phyloP scores from a whole-genome alignment of 768 basidiomycete species.

The Fistulinella prunicolor region DNA sequence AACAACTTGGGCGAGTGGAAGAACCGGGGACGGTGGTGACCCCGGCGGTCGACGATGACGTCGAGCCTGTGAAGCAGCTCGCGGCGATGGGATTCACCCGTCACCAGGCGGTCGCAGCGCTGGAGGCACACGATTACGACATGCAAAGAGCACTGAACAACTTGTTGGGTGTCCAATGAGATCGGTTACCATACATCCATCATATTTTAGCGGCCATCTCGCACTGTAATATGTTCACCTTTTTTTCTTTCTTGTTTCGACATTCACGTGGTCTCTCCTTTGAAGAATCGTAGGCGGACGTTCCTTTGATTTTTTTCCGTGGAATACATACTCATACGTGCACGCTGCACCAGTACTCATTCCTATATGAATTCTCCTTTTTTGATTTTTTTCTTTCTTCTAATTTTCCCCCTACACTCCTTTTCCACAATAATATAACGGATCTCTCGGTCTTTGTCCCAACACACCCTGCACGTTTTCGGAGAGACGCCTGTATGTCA shows the following conservation, averaged over 20 bases:
- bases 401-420: not conserved
- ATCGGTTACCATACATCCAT: slow-evolving; percentile 2
- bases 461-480: not conserved
- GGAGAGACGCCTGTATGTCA: too few species aligned
- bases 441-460: slow-evolving; percentile 13
- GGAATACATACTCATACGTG: slow-evolving; percentile 29
- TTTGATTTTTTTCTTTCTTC: slow-evolving; percentile 1
- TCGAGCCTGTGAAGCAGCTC: slow-evolving; percentile 73
- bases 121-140: slow-evolving; percentile 84
- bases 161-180: slow-evolving; percentile 45
- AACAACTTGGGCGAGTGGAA: slow-evolving; percentile 44
- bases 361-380: slow-evolving; percentile 14
- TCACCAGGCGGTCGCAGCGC: slow-evolving; percentile 72
- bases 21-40: slow-evolving; percentile 38
- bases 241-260: not conserved
- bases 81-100: slow-evolving; percentile 91
- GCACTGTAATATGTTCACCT: slow-evolving; percentile 15
- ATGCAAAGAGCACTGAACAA: slow-evolving; percentile 76
- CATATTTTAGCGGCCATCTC: slow-evolving; percentile 21
- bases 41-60: slow-evolving; percentile 66
- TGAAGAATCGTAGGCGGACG: slow-evolving; percentile 13
- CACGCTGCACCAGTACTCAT: too few species aligned
- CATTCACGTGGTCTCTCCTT: slow-evolving; percentile 16
- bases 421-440: too few species aligned
- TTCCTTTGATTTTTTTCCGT: slow-evolving; percentile 12